Evolutionary conservation across 176 grass and related monocot genomes (phyloP).

Genomic region (Phoenix roebelenii): DNA sequence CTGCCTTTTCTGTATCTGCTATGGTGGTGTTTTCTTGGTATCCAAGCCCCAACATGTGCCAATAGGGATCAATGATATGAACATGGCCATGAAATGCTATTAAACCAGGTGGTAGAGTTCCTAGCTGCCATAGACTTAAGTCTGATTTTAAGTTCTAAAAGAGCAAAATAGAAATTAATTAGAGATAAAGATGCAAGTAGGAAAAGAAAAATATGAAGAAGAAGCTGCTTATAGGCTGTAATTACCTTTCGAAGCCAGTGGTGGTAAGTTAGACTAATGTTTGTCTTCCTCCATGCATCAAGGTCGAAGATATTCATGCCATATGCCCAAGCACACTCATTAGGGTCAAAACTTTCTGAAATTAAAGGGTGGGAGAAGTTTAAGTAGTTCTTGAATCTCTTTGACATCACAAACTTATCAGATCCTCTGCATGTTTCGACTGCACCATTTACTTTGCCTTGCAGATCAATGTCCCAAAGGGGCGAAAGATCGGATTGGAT

Average conservation of each 20-base stretch:
- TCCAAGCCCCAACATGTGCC: constrained; percentile 18
- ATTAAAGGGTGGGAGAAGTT: constrained; percentile 14
- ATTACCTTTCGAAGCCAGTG: constrained; percentile 14
- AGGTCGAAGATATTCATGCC: constrained; percentile 21
- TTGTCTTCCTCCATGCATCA: constrained; percentile 16
- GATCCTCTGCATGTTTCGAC: constrained; percentile 18
- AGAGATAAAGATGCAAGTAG: not conserved
- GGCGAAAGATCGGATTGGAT: constrained; percentile 15
- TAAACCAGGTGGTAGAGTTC: constrained; percentile 12
- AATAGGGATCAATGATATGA: constrained; percentile 7
- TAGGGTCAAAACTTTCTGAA: not conserved
- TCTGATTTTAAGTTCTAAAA: constrained; percentile 14
- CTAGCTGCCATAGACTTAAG: constrained; percentile 14
- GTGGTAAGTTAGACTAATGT: constrained; percentile 16
- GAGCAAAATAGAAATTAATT: not conserved
- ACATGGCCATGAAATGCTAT: constrained; percentile 16
- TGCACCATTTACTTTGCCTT: constrained; percentile 15
- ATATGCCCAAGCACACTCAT: constrained; percentile 20
- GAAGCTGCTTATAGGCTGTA: not conserved
- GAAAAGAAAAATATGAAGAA: not conserved
- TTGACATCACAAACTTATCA: constrained; percentile 17
- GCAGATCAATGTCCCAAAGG: constrained; percentile 13
- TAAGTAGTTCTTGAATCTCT: constrained; percentile 16
- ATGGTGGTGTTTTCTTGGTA: constrained; percentile 17
- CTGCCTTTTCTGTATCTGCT: constrained; percentile 10